These are phyloP conservation scores for Populus simonii DNA, from an alignment of 345 rosid species.

Conservation along the genomic window DNA sequence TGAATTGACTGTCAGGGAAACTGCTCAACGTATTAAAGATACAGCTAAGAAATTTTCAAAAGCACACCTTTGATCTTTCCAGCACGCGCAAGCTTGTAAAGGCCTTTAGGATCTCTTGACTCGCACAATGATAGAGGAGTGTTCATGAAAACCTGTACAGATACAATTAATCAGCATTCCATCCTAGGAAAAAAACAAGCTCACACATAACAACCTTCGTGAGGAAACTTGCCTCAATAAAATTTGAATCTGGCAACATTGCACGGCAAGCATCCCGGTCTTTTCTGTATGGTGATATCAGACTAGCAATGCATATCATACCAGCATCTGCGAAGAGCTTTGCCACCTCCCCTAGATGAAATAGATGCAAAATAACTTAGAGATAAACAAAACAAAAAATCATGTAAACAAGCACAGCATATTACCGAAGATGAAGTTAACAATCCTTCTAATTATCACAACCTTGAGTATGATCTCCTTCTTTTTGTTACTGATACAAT, in stretches of 20 bases:
- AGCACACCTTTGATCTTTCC: constrained; percentile 80
- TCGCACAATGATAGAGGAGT: constrained; percentile 78
- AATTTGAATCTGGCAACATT: constrained; percentile 56
- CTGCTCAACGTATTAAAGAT: background rate
- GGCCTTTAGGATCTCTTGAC: constrained; percentile 83
- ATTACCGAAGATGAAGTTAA: background rate
- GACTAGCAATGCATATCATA: constrained; percentile 80
- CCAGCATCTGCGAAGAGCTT: constrained; percentile 94
- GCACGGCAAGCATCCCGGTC: constrained; percentile 87
- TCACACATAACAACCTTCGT: background rate
- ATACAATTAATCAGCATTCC: background rate
- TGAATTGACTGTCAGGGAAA: background rate
- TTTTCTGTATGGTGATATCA: constrained; percentile 87
- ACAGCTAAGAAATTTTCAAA: background rate
- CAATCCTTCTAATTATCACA: background rate
- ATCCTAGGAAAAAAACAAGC: constrained; percentile 3
- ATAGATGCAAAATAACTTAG: background rate
- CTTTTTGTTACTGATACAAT: background rate
- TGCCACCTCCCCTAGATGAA: constrained; percentile 71
- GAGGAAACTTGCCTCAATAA: constrained; percentile 64
- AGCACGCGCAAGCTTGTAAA: constrained; percentile 89
- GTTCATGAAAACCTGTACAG: constrained; percentile 78
- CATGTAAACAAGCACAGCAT: background rate
- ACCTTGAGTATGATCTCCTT: background rate
- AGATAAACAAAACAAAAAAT: background rate